A percentile compares a stretch with the other conserved stretches of the same genome.
Conservation (phyloP, 371 early-diverging fungal genomes). For the Mucor circinelloides region DNA sequence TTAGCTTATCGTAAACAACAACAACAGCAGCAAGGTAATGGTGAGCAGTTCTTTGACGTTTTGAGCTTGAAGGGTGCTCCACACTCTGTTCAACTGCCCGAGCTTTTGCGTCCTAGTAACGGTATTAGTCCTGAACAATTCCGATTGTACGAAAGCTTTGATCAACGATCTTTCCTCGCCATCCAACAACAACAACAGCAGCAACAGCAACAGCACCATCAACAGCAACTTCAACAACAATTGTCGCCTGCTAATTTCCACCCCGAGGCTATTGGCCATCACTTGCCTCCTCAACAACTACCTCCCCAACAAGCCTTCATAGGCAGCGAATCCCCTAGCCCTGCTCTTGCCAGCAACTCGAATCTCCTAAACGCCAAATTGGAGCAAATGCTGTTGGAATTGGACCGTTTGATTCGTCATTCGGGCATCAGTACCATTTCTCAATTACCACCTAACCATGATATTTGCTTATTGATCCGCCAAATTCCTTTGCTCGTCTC, state of each 20-base stretch:
- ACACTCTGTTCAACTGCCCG: conserved; percentile 86
- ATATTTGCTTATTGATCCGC: conserved; percentile 70
- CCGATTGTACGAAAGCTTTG: conserved; percentile 26
- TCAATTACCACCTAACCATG: conserved; percentile 78
- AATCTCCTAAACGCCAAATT: conserved; percentile 62
- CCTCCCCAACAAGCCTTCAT: conserved; percentile 10
- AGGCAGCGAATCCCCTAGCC: conserved; percentile 17
- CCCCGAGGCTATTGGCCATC: conserved; percentile 22
- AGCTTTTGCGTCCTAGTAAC: conserved; percentile 71
- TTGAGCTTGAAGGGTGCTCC: conserved; percentile 68
- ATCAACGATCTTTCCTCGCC: conserved; percentile 18
- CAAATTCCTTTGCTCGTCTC: conserved; percentile 71
- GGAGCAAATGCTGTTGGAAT: conserved; percentile 66
- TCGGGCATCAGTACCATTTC: conserved; percentile 56
- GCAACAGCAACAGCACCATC: conserved; percentile 11
- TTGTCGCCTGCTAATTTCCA: conserved; percentile 37
- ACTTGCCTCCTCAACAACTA: not conserved
- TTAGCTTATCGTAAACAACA: conserved; percentile 76
- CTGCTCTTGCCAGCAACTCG: conserved; percentile 9
- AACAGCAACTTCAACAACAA: conserved; percentile 15
- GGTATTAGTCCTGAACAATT: conserved; percentile 76
- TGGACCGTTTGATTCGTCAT: conserved; percentile 71
- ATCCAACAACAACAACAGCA: conserved; percentile 27
- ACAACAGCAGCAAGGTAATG: conserved; percentile 50
- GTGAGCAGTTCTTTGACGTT: conserved; percentile 83